Conservation (phyloP, 192 early-diverging fungal species). For the Dissophora ornata region DNA sequence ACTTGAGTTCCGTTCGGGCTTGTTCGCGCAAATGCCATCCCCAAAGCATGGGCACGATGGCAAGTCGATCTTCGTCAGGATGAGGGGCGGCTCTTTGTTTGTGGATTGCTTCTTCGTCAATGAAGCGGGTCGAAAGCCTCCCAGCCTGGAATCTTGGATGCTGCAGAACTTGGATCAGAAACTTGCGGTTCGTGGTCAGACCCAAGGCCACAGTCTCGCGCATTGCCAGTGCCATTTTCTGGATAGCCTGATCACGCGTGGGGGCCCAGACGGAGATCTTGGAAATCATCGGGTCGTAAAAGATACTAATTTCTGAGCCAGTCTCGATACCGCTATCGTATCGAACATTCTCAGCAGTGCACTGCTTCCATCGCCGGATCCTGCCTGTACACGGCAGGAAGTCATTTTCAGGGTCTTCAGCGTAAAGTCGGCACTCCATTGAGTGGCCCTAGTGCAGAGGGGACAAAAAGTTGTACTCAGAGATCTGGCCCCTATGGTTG, state of each 20-base stretch:
- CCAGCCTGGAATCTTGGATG: slow-evolving; percentile 61
- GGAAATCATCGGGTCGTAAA: slow-evolving; percentile 72
- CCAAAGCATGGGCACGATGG: slow-evolving; percentile 61
- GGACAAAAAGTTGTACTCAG: neutral
- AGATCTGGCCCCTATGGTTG: neutral
- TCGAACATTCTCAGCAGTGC: slow-evolving; percentile 54
- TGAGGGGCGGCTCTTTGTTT: slow-evolving; percentile 30
- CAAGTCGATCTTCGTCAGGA: slow-evolving; percentile 45
- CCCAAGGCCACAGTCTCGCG: slow-evolving; percentile 64
- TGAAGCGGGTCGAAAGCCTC: slow-evolving; percentile 62
- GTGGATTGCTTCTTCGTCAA: slow-evolving; percentile 51
- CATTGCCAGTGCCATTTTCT: slow-evolving; percentile 54
- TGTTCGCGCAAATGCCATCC: slow-evolving; percentile 60
- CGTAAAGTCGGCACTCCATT: slow-evolving; percentile 69
- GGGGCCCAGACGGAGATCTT: slow-evolving; percentile 70
- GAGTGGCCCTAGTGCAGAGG: slow-evolving; percentile 58
- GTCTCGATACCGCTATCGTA: slow-evolving; percentile 65
- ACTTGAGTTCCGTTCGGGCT: slow-evolving; percentile 55
- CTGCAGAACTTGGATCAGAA: slow-evolving; percentile 62
- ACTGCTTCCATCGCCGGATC: slow-evolving; percentile 62
- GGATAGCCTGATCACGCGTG: slow-evolving; percentile 65
- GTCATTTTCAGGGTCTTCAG: slow-evolving; percentile 72
- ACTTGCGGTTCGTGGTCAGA: slow-evolving; percentile 68
- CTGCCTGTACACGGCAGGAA: slow-evolving; percentile 68
- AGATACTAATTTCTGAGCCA: slow-evolving; percentile 65